Percentiles rank a stretch among this genome's conserved stretches.
phyloP scores from a whole-genome alignment of 1,139 yeast genomes.

The Kluyveromyces sp. region DNA sequence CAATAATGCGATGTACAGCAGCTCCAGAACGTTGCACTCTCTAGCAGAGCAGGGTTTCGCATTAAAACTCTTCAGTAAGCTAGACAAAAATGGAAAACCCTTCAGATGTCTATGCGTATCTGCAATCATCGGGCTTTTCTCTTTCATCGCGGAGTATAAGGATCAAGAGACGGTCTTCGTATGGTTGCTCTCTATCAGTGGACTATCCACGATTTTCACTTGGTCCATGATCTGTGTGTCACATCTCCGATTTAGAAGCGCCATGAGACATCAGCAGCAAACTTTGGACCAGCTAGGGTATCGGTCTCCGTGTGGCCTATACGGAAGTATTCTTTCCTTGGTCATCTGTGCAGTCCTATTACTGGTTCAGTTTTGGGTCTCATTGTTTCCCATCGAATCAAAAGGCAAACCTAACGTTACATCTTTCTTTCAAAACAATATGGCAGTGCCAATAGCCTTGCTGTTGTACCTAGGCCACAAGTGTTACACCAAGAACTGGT shows the following conservation, averaged over 20 bases:
- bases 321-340: conserved; percentile 59
- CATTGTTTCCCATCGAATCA: conserved; percentile 55
- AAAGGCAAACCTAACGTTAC: conserved; percentile 38
- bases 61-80: conserved; percentile 51
- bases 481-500: conserved; percentile 35
- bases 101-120: conserved; percentile 56
- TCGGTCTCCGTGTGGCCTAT: conserved; percentile 52
- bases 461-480: conserved; percentile 42
- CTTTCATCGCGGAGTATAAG: conserved; percentile 63
- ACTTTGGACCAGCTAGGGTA: conserved; percentile 54
- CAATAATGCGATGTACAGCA: conserved; percentile 63
- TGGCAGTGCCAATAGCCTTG: conserved; percentile 43
- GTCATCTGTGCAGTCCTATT: conserved; percentile 51
- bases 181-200: conserved; percentile 77
- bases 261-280: conserved; percentile 53
- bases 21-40: conserved; percentile 76
- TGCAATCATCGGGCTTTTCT: conserved; percentile 53
- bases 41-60: conserved; percentile 73
- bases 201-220: conserved; percentile 71
- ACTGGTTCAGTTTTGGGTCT: conserved; percentile 67
- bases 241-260: conserved; percentile 66
- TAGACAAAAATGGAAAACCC: conserved; percentile 72
- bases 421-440: conserved; percentile 41
- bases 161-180: conserved; percentile 56
- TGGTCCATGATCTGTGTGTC: conserved; percentile 73